These are phyloP conservation scores for Ogataea sp. DNA, from an alignment of 805 yeast species.

Conservation along the genomic window DNA sequence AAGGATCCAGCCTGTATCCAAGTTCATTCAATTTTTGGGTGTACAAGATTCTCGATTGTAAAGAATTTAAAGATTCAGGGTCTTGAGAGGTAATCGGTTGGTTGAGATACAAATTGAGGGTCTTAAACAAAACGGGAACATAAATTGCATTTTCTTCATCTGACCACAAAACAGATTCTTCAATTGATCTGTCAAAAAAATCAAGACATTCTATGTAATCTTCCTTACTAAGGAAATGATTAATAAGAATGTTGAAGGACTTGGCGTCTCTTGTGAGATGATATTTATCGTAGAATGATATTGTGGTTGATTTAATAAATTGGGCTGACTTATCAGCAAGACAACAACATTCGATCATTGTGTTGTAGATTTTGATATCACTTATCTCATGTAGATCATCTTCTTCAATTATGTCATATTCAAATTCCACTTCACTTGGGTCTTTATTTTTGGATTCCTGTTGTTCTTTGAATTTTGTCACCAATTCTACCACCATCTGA, in stretches of 20 bases:
- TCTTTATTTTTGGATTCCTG: too few relatives aligned
- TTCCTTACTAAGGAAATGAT: conserved; percentile 19
- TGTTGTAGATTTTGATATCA: conserved; percentile 16
- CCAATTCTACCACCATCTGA: too few relatives aligned
- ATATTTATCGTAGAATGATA: conserved; percentile 22
- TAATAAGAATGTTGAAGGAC: conserved; percentile 27
- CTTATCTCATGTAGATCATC: conserved; percentile 26
- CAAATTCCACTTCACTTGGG: too few relatives aligned
- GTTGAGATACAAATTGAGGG: conserved; percentile 15
- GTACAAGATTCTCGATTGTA: too few relatives aligned
- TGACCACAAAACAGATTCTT: conserved; percentile 38
- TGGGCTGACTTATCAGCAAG: conserved; percentile 18
- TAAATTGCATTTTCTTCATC: conserved; percentile 22
- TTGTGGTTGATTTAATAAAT: conserved; percentile 17
- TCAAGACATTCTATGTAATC: conserved; percentile 28
- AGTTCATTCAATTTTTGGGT: conserved; percentile 36
- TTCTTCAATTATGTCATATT: conserved; percentile 4
- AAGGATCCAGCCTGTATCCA: conserved; percentile 28
- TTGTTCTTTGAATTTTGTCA: too few relatives aligned
- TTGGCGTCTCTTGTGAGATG: conserved; percentile 28
- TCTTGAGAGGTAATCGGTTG: not conserved
- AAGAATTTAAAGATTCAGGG: conserved; percentile 2
- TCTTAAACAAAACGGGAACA: conserved; percentile 17
- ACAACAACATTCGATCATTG: conserved; percentile 17
- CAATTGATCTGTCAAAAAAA: conserved; percentile 26